phyloP scores from a whole-genome alignment of 257 asterid species.

The Nicotiana obtusifolia region DNA sequence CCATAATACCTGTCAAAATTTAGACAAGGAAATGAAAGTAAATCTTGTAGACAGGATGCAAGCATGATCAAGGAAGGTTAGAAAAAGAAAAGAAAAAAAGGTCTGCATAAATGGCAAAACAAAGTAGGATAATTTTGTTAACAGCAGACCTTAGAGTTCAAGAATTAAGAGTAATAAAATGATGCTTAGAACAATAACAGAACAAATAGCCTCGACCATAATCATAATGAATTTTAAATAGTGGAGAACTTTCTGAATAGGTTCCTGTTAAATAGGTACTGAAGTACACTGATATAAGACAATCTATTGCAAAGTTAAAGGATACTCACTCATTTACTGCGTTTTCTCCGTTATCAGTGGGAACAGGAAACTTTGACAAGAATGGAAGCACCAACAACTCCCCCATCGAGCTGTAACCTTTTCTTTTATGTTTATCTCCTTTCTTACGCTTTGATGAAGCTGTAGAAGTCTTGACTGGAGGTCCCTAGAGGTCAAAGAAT shows the following conservation, averaged over 20 bases:
- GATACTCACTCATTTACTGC: conserved; percentile 31
- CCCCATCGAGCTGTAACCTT: conserved; percentile 30
- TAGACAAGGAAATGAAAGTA: background rate
- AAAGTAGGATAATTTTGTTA: background rate
- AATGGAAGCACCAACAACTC: conserved; percentile 39
- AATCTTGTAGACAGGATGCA: background rate
- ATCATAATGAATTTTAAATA: background rate
- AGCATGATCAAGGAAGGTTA: background rate
- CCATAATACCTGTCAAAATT: conserved; percentile 36
- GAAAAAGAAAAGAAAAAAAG: background rate
- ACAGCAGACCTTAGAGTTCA: background rate
- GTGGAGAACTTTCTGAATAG: background rate
- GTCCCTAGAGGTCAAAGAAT: conserved; percentile 31
- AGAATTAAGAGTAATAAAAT: background rate
- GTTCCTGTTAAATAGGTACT: background rate
- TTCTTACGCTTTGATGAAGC: conserved; percentile 41
- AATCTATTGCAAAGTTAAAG: background rate
- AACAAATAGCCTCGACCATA: background rate
- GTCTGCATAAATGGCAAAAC: background rate
- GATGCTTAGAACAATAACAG: background rate
- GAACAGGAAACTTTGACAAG: conserved; percentile 35
- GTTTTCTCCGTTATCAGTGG: conserved; percentile 17
- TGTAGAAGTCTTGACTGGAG: conserved; percentile 22
- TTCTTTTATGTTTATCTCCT: conserved; percentile 33
- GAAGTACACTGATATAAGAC: background rate